phyloP scores from a whole-genome alignment of 805 yeast species.

The Metschnikowia reukaufii region DNA sequence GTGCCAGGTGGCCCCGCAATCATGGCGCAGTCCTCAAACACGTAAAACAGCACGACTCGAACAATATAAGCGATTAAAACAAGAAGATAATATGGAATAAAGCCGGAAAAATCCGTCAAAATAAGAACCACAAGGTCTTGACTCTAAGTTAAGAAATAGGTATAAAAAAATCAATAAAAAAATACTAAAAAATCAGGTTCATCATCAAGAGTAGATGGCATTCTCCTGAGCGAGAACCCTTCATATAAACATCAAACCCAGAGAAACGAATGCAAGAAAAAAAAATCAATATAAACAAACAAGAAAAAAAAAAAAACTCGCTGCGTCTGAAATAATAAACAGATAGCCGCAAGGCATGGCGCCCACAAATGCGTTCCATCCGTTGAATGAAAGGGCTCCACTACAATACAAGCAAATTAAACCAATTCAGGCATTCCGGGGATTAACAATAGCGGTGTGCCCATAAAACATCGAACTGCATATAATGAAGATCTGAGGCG shows the following conservation, averaged over 20 bases:
- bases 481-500: slow-evolving; percentile 1
- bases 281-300: neutral
- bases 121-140: too few relatives aligned
- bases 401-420: neutral
- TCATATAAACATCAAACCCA: too few relatives aligned
- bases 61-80: neutral
- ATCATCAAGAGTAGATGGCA: too few relatives aligned
- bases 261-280: neutral
- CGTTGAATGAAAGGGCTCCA: neutral
- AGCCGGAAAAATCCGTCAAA: neutral
- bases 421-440: neutral
- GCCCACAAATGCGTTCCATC: neutral
- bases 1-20: neutral
- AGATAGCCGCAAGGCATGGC: neutral
- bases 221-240: too few relatives aligned
- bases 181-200: too few relatives aligned
- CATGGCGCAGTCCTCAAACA: neutral
- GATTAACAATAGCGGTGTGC: neutral
- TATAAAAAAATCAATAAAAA: too few relatives aligned
- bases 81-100: neutral
- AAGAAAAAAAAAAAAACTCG: too few relatives aligned
- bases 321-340: neutral
- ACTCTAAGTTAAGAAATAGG: too few relatives aligned
- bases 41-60: neutral
- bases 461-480: neutral